phyloP scores from a whole-genome alignment of 176 grass and related monocot genomes.

The Aegilops sharonensis region DNA sequence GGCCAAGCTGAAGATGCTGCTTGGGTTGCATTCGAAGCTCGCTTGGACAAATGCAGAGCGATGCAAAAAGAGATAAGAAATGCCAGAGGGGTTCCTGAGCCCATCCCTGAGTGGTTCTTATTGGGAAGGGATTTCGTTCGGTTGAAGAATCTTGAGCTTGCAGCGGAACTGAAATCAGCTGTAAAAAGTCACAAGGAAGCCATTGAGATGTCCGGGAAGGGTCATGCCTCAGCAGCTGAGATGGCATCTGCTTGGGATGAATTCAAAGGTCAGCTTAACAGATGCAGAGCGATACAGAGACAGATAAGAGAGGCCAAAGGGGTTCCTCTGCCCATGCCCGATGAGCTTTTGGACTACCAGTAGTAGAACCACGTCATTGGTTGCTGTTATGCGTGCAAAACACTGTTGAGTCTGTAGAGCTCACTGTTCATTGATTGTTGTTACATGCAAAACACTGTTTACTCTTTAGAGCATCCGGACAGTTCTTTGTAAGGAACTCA shows the following conservation, averaged over 20 bases:
- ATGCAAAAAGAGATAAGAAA: background rate
- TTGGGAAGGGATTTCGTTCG: background rate
- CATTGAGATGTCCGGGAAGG: background rate
- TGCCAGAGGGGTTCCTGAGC: background rate
- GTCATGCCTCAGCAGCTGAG: background rate
- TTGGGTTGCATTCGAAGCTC: background rate
- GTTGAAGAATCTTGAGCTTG: too few species aligned
- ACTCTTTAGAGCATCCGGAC: too few species aligned
- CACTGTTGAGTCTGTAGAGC: too few species aligned
- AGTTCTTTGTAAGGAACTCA: too few species aligned
- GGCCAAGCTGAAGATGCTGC: background rate
- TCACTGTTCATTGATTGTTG: too few species aligned
- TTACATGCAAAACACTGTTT: too few species aligned
- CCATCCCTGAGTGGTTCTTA: background rate
- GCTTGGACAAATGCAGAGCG: background rate
- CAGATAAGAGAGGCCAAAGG: background rate
- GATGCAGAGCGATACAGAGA: background rate
- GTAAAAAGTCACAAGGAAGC: background rate
- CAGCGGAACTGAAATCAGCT: too few species aligned
- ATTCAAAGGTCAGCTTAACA: background rate
- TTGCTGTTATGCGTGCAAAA: too few species aligned
- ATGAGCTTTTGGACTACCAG: background rate
- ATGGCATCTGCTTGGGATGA: background rate
- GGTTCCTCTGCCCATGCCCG: background rate
- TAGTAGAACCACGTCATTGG: too few species aligned